Base-by-base conservation (phyloP, 371 early-diverging fungal genomes). In the Mucor mucedo region DNA sequence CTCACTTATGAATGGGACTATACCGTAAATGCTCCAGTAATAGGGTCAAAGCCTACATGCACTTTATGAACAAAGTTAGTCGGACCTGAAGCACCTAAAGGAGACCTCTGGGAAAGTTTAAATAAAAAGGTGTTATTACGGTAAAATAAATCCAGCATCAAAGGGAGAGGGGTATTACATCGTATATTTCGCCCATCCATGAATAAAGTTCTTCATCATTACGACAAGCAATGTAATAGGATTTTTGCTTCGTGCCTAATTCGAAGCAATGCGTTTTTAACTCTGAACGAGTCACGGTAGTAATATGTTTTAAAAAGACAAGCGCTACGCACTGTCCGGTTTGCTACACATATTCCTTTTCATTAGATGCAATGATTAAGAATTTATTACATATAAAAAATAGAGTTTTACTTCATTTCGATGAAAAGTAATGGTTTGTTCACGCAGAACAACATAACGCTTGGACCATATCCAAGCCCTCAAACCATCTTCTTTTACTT, bases 31-130 rank as follows among this genome's bases (percentile, higher is more conserved):
- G 84, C 80, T 14, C 95, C 95, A 58, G 85, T 89, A 39, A 82
- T 73, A 2, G 89, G 87, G 69, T 95, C 93, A 72, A 93, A 95
- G 32, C 93, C 95, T 52, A 95, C 94, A 72, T 95, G 96, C 28
- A 91, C 84, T 60, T 92, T 83, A 73, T 95, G 95, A 56, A 86
- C 85, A 75, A 94, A 92, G 76, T 93, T 89, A 27, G 93, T 92
- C 13, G 95, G 95, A 44, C 80, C 84, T 52, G 93, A 92, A 45
- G 87, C 89, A 76, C 77, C 77, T 40, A 76, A 65, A 27, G 75
- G 72, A 45, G 78, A 76, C 27, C 75, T 69, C 80, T 79, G 60
- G 58, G 40, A 74, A 5, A 47, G 39, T 6, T 6, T 6, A 35
- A 35, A 8, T 6, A 35, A 35, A 55, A 40, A 55, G 40, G 41